phyloP scores from a whole-genome alignment of 441 rosid species.

The Caryocar brasiliense region DNA sequence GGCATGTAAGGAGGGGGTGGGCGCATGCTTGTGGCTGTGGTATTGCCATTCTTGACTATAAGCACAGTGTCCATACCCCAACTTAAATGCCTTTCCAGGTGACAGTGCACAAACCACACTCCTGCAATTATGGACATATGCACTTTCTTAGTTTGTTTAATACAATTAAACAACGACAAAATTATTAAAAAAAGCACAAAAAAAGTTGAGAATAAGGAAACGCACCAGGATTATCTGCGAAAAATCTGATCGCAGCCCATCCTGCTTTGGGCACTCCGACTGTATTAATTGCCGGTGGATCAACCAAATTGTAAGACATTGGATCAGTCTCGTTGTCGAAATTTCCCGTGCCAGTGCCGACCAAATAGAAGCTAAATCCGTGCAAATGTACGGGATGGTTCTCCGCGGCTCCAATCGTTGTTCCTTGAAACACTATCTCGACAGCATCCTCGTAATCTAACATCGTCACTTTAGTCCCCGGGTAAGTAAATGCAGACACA shows the following conservation, averaged over 20 bases:
- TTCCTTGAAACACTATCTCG: conserved; percentile 30
- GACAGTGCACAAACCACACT: conserved; percentile 33
- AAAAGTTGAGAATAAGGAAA: too few relatives aligned
- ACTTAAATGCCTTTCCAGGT: conserved; percentile 26
- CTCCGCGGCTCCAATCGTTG: conserved; percentile 4
- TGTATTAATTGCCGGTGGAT: conserved; percentile 32
- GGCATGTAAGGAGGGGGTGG: conserved; percentile 43
- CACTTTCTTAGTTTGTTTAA: too few relatives aligned
- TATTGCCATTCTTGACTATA: conserved; percentile 39
- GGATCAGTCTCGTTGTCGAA: conserved; percentile 33
- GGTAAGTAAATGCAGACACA: not conserved
- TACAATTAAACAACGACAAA: too few relatives aligned
- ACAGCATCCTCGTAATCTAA: conserved; percentile 16
- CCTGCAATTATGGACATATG: too few relatives aligned
- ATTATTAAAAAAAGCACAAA: not conserved
- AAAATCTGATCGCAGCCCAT: conserved; percentile 34
- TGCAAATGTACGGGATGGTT: conserved; percentile 36
- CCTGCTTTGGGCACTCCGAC: conserved; percentile 28
- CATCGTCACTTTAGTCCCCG: conserved; percentile 18
- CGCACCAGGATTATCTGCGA: conserved; percentile 35
- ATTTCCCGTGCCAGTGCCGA: conserved; percentile 28
- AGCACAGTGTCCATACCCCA: conserved; percentile 56
- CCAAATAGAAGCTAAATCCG: conserved; percentile 34
- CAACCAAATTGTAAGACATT: conserved; percentile 21
- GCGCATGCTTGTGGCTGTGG: conserved; percentile 16